These are phyloP conservation scores for Torrubiellomyces zombiae DNA, from an alignment of 2,329 filamentous ascomycete species.

Conservation along the genomic window DNA sequence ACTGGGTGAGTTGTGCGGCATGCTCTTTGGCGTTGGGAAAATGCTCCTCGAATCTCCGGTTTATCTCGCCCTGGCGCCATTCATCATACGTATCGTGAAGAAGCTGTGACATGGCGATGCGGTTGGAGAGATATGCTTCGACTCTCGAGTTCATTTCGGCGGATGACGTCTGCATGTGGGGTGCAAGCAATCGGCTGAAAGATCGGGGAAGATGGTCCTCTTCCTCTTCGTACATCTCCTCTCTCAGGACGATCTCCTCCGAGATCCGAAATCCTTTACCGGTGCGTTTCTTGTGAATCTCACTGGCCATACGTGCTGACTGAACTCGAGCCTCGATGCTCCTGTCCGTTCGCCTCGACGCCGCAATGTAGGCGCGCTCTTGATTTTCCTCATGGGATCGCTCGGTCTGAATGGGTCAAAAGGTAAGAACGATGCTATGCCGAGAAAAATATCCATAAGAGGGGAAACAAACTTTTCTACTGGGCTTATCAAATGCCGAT, in stretches of 20 bases:
- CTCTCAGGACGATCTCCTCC: constrained; percentile 71
- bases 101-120: constrained; percentile 25
- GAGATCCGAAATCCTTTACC: constrained; percentile 69
- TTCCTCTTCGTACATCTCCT: constrained; percentile 94
- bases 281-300: constrained; percentile 76
- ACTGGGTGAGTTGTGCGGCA: constrained; percentile 9
- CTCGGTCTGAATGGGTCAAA: constrained; percentile 39
- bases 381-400: constrained; percentile 68
- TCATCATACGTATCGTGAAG: constrained; percentile 18
- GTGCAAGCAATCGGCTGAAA: constrained; percentile 45
- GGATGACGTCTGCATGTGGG: constrained; percentile 43
- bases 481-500: neutral
- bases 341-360: constrained; percentile 71
- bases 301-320: constrained; percentile 75
- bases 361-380: constrained; percentile 81
- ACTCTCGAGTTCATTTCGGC: constrained; percentile 45
- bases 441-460: neutral
- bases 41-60: constrained; percentile 27
- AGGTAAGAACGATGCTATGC: neutral
- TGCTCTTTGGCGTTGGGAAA: constrained; percentile 23
- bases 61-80: constrained; percentile 28
- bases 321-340: constrained; percentile 77
- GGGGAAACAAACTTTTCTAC: neutral
- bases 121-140: constrained; percentile 28
- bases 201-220: constrained; percentile 62